phyloP scores from a whole-genome alignment of 306 rosid genomes.

The Nissolia schottii region DNA sequence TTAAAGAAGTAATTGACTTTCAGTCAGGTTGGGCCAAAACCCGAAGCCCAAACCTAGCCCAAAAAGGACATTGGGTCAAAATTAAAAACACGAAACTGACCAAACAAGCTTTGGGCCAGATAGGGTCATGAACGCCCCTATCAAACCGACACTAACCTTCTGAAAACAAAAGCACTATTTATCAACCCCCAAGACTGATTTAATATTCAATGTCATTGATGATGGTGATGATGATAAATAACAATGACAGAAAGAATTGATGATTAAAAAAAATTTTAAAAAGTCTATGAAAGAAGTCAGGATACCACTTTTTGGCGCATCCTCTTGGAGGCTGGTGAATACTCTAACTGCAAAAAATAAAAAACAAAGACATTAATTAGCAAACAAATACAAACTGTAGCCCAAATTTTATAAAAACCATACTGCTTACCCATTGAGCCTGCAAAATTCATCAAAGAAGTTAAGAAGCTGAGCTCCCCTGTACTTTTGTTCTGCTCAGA shows the following conservation, averaged over 20 bases:
- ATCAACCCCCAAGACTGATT: background rate
- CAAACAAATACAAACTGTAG: constrained; percentile 13
- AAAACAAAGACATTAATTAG: background rate
- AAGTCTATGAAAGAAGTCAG: constrained; percentile 29
- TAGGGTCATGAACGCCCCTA: too few species aligned
- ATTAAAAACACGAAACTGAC: too few species aligned
- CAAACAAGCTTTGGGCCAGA: too few species aligned
- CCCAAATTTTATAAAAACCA: background rate
- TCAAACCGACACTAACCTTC: background rate
- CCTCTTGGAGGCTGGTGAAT: constrained; percentile 90
- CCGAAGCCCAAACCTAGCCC: too few species aligned
- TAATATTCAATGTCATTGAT: background rate
- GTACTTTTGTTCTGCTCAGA: constrained; percentile 82
- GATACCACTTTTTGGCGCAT: constrained; percentile 85
- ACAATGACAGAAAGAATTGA: background rate
- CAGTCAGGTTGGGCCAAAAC: too few species aligned
- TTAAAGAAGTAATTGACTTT: too few species aligned
- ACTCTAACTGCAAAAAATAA: constrained; percentile 70
- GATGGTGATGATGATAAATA: too few species aligned
- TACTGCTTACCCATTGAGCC: constrained; percentile 80
- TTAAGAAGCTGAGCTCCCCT: constrained; percentile 96
- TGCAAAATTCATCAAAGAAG: constrained; percentile 82
- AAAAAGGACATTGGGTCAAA: too few species aligned
- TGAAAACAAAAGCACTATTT: constrained; percentile 11
- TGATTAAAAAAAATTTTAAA: background rate